Base-by-base conservation (phyloP, 1,139 yeast species). In the Diutina rugosa region DNA sequence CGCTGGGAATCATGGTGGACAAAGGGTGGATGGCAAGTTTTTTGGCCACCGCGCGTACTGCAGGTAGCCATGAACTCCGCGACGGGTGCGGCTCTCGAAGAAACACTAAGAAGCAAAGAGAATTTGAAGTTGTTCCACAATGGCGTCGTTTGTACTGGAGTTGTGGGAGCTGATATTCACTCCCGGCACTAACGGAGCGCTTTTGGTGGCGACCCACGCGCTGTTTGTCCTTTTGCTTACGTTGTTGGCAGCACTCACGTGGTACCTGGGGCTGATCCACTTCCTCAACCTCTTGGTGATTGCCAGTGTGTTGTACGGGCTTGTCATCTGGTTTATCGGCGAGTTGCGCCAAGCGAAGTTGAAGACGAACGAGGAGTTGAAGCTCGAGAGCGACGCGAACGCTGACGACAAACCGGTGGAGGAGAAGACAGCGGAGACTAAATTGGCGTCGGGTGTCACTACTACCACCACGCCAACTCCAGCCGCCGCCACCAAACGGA, bases 101-200 rank as follows among this genome's bases (percentile, higher is more conserved):
- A 45, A 45, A 38, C n/a, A 21, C 26, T 21, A 21, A 21, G 26
- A 21, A 21, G 4, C 26, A 3, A 4, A 21, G 26, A 21, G 26
- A 21, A 21, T 21, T 3, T 1, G 26, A 21, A 2, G 26, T 21
- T 21, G 26, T 21, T 2, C 26, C 4, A 9, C 21, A 3, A 49
- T 49, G 53, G 35, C 53, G 70, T 61, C 73, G 41, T 85, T 87
- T 67, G 63, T 87, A 49, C 77, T 72, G 29, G 95, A 87, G 45
- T 77, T 93, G 55, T 91, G 98, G 97, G 85, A 87, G 59, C 87
- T 96, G 7, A 81, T 93, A 38, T 87, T 91, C 69, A 86, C 91
- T n/a, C 98, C 98, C 1, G 99, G 99, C 1, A 82, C 96, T 0
- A 81, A 93, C 0, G 97, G 97, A 0, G 90, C 95, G 0, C 77